Evolutionary conservation across 2,329 filamentous ascomycete genomes (phyloP), one percentile per base, ranked within the genome.

Genomic region (Hypoxylon sp.): DNA sequence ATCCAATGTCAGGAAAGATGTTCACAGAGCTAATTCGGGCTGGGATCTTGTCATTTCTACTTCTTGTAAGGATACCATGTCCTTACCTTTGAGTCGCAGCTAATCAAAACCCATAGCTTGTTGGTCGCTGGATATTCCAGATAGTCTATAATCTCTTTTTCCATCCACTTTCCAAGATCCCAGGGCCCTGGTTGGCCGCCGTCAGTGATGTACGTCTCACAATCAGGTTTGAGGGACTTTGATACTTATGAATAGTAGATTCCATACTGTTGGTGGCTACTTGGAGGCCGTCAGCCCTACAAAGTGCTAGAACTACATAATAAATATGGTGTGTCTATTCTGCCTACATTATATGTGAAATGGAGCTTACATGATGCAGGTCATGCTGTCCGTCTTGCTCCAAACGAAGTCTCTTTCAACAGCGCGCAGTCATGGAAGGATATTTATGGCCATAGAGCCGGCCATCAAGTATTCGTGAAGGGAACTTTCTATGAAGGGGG

Each of bases 401-500:
- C 70, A 10, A 71, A 72, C 23, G 70, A 71, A 10, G 57, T 72
- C 28, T 71, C 70, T 4, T 72, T 72, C 55, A 68, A 66, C 46
- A 60, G 41, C 5, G 56, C 68, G 2, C 58, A 66, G 25, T 64
- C 67, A 11, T 71, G 43, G 46, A 66, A 56, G 46, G 69, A 74
- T 21, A 74, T 74, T 17, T 70, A 74, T 43, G 60, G 52, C 13
- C 25, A 49, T 10, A 65, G 67, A 2, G 58, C 60, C 5, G 68
- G 70, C 21, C 65, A 67, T 23, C 61, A 67, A 13, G 32, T 56
- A 17, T 73, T 74, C 63, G 48, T 73, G n/a, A 75, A 76, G 49
- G 65, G 73, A 28, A 46, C 52, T 19, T 75, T 74, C 60, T 76
- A 76, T 49, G 63, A 67, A 23, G 70, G 69, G 2, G 71, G 71